These are phyloP conservation scores for Saksenaea vasiformis DNA, from an alignment of 371 early-diverging fungal genomes.

Conservation along the genomic window DNA sequence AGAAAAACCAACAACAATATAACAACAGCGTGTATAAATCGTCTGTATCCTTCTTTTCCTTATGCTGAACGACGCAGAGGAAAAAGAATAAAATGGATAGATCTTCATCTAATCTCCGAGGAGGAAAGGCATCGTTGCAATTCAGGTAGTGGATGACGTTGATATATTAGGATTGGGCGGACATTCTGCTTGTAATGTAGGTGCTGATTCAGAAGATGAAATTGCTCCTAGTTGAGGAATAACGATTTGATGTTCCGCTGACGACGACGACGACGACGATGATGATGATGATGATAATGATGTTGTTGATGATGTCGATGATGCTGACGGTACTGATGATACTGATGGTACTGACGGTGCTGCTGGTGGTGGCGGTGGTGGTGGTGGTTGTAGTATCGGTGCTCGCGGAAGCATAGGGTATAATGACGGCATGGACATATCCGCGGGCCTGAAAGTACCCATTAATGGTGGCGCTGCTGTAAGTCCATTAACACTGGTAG, in stretches of 20 bases:
- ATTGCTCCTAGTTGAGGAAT: neutral
- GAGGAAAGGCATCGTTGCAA: neutral
- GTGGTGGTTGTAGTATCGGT: neutral
- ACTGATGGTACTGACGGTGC: neutral
- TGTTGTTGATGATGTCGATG: neutral
- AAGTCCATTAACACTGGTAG: too few relatives aligned
- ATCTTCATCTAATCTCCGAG: neutral
- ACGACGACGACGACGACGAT: neutral
- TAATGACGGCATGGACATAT: neutral
- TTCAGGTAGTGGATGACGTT: neutral
- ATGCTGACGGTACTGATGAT: neutral
- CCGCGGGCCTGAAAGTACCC: too few relatives aligned
- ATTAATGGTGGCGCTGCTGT: too few relatives aligned
- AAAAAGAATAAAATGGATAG: neutral
- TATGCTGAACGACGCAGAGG: neutral
- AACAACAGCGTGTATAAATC: too few relatives aligned
- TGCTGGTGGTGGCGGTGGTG: too few relatives aligned
- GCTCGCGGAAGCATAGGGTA: neutral
- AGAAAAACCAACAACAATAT: neutral
- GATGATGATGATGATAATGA: neutral
- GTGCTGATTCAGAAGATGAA: neutral
- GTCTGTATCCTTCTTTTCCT: neutral
- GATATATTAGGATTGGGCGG: neutral
- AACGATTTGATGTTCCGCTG: neutral
- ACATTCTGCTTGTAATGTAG: neutral